phyloP scores from a whole-genome alignment of 1,284 basidiomycete genomes.

The Irpex rosettiformis region DNA sequence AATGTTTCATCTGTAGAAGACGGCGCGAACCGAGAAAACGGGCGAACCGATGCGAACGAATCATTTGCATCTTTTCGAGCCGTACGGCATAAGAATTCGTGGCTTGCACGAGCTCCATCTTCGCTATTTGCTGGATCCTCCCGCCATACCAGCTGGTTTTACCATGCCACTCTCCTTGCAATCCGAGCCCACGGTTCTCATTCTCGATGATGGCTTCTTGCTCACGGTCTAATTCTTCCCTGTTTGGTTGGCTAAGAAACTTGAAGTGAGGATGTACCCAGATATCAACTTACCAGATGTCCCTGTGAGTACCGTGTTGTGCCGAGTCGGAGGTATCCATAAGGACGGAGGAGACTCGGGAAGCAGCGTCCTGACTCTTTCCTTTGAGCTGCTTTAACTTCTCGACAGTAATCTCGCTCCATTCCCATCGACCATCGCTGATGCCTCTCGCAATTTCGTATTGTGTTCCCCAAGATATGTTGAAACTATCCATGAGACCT shows the following conservation, averaged over 20 bases:
- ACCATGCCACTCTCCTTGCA: slow-evolving; percentile 50
- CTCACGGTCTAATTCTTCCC: slow-evolving; percentile 67
- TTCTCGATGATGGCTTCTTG: slow-evolving; percentile 56
- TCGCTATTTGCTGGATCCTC: slow-evolving; percentile 54
- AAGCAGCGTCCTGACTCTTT: slow-evolving; percentile 37
- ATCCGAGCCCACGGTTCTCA: slow-evolving; percentile 52
- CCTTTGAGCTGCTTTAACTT: slow-evolving; percentile 38
- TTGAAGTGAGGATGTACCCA: neutral
- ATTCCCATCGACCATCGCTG: slow-evolving; percentile 21
- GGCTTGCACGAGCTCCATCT: slow-evolving; percentile 19
- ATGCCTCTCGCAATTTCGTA: slow-evolving; percentile 30
- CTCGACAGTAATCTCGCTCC: slow-evolving; percentile 24
- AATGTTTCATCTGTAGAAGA: slow-evolving; percentile 52
- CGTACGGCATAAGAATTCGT: slow-evolving; percentile 31
- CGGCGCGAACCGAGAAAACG: slow-evolving; percentile 61
- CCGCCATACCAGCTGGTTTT: slow-evolving; percentile 63
- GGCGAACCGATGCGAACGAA: slow-evolving; percentile 60
- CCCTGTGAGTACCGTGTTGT: neutral
- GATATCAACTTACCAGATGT: slow-evolving; percentile 17
- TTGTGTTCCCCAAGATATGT: slow-evolving; percentile 28
- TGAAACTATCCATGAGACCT: slow-evolving; percentile 19
- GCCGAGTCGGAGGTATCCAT: slow-evolving; percentile 5
- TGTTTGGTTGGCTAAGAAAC: slow-evolving; percentile 21
- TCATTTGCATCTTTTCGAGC: slow-evolving; percentile 52
- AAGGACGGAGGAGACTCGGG: slow-evolving; percentile 37